phyloP scores from a whole-genome alignment of 495 filamentous ascomycete genomes.

The Penicillium lagena region DNA sequence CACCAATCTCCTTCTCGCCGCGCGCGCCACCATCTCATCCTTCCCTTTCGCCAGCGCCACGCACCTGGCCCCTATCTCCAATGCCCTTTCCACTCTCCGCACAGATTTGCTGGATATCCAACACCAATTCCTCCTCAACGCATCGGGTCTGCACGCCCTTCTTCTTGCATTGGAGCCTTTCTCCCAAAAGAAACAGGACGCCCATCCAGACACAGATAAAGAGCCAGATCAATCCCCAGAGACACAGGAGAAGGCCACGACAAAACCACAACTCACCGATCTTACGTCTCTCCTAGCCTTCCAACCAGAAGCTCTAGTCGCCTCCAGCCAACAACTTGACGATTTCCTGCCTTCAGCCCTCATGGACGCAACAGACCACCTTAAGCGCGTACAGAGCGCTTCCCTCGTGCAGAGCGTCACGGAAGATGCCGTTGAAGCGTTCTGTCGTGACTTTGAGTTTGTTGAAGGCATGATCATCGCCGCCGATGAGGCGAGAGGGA shows the following conservation, averaged over 20 bases:
- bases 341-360: constrained; percentile 87
- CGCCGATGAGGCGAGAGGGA: constrained; percentile 47
- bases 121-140: constrained; percentile 57
- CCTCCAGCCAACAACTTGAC: constrained; percentile 73
- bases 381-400: constrained; percentile 62
- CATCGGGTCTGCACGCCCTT: constrained; percentile 67
- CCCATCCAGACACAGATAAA: background rate
- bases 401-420: constrained; percentile 68
- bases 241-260: too few relatives aligned
- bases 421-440: constrained; percentile 75
- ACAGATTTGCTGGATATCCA: constrained; percentile 38
- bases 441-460: constrained; percentile 87
- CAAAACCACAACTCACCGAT: constrained; percentile 30
- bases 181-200: constrained; percentile 17
- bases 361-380: constrained; percentile 80
- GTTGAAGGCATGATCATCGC: constrained; percentile 65
- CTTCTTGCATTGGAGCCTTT: constrained; percentile 55
- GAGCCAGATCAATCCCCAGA: too few relatives aligned
- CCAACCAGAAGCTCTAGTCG: constrained; percentile 54
- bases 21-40: constrained; percentile 28
- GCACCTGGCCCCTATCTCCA: constrained; percentile 26
- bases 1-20: constrained; percentile 70
- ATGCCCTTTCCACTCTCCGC: constrained; percentile 32
- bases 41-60: constrained; percentile 41
- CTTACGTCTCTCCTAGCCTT: constrained; percentile 54